Evolutionary conservation across 305 asterid genomes (phyloP).

Genomic region (Vinca major): DNA sequence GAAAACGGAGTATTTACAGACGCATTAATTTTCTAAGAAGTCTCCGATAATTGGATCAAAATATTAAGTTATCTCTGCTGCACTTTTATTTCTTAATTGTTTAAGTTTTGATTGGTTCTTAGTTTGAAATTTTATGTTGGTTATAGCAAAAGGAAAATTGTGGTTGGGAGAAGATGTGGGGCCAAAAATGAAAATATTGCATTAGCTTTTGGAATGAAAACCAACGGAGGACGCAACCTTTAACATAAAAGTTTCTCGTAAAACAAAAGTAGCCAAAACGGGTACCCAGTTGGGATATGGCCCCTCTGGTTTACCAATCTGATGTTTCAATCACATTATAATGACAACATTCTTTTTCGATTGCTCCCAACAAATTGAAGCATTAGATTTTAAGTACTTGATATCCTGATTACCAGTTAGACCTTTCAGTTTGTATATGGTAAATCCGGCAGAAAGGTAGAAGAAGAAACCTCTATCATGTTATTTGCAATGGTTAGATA

Average conservation of each 20-base stretch:
- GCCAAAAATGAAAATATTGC: too few species aligned
- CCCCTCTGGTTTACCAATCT: background rate
- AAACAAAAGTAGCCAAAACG: background rate
- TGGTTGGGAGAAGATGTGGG: too few species aligned
- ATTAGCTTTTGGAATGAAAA: background rate
- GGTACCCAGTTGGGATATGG: background rate
- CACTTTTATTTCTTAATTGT: background rate
- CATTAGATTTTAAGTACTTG: background rate
- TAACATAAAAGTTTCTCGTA: background rate
- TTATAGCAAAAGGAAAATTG: too few species aligned
- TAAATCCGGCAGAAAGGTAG: background rate
- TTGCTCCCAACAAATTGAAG: background rate
- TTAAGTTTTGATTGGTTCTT: too few species aligned
- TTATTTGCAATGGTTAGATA: background rate
- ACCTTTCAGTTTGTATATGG: background rate
- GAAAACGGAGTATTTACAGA: background rate
- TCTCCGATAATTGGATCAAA: background rate
- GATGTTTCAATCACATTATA: background rate
- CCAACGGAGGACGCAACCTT: background rate
- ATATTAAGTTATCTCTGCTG: background rate
- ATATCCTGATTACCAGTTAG: background rate
- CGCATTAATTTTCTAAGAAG: background rate
- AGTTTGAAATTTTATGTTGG: too few species aligned
- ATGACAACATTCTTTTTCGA: background rate
- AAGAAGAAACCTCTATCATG: background rate